These are phyloP conservation scores for Dendrobium chrysotoxum DNA, from an alignment of 106 monocot species.

Conservation along the genomic window DNA sequence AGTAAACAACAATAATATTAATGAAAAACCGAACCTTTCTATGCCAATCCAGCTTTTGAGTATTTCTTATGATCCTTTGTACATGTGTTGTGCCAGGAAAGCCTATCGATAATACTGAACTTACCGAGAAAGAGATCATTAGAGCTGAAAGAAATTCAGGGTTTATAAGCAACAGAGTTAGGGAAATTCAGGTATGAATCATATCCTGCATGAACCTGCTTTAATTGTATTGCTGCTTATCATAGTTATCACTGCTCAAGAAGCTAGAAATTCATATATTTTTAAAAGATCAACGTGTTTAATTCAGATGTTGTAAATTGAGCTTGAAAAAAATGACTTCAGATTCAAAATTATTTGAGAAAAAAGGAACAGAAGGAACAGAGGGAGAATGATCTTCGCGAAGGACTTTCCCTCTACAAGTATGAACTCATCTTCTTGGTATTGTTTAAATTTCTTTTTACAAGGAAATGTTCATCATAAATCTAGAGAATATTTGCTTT, in stretches of 20 bases:
- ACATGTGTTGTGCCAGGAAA: conserved; percentile 33
- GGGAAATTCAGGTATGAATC: conserved; percentile 76
- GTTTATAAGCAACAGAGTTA: conserved; percentile 66
- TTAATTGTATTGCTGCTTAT: background rate
- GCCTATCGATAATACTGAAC: conserved; percentile 45
- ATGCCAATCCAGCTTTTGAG: background rate
- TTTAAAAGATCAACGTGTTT: background rate
- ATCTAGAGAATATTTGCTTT: no score
- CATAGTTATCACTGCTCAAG: background rate
- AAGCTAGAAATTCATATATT: background rate
- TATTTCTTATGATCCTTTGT: background rate
- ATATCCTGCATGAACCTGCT: background rate
- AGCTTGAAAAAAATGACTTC: conserved; percentile 4
- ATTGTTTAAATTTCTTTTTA: background rate
- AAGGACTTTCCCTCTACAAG: conserved; percentile 90
- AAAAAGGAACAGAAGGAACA: conserved; percentile 78
- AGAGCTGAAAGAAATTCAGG: conserved; percentile 89
- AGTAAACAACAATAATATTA: background rate
- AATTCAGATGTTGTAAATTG: background rate
- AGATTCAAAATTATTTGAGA: conserved; percentile 91
- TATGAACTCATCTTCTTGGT: conserved; percentile 7
- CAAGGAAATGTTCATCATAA: background rate
- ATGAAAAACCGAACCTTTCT: background rate
- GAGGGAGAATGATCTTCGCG: conserved; percentile 69
- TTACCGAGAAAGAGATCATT: conserved; percentile 91